Percentiles rank a stretch among this genome's conserved stretches.
Evolutionary conservation across 495 filamentous ascomycete genomes (phyloP).

Genomic region (Xylona heveae): DNA sequence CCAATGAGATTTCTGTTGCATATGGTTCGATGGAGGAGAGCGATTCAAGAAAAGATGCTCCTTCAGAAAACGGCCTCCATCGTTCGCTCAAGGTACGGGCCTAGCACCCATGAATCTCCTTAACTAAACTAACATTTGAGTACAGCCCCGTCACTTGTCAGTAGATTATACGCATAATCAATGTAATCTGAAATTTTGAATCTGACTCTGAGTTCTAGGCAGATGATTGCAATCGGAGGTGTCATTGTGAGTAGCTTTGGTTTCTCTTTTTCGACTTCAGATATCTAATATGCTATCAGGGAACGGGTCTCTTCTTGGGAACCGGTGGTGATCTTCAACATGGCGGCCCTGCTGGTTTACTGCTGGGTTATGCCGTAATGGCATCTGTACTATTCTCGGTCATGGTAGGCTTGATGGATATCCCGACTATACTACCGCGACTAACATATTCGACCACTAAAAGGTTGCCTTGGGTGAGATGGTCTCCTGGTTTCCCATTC

Average conservation of each 20-base stretch:
- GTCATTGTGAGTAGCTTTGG: slow-evolving; percentile 12
- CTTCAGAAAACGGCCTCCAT: slow-evolving; percentile 10
- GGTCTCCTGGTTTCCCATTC: no score
- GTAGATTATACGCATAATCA: no score
- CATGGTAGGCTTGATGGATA: slow-evolving; percentile 10
- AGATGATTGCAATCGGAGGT: slow-evolving; percentile 12
- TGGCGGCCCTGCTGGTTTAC: slow-evolving; percentile 12
- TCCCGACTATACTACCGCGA: no score
- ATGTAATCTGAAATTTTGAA: no score
- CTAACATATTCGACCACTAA: no score
- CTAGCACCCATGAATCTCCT: not conserved
- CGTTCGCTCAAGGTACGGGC: slow-evolving; percentile 9
- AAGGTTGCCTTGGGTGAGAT: no score
- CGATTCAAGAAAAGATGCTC: no score
- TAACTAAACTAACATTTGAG: not conserved
- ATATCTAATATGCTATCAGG: no score
- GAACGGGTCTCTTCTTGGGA: slow-evolving; percentile 9
- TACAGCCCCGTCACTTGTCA: slow-evolving; percentile 10
- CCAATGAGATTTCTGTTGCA: slow-evolving; percentile 7
- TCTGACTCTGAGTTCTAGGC: slow-evolving; percentile 1
- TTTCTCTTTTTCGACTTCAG: no score
- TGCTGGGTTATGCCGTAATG: slow-evolving; percentile 12
- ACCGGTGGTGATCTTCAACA: slow-evolving; percentile 9
- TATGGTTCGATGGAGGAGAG: slow-evolving; percentile 4
- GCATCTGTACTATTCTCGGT: slow-evolving; percentile 10